These are phyloP conservation scores for Citrus mangshanensis DNA, from an alignment of 345 rosid genomes.

Conservation along the genomic window DNA sequence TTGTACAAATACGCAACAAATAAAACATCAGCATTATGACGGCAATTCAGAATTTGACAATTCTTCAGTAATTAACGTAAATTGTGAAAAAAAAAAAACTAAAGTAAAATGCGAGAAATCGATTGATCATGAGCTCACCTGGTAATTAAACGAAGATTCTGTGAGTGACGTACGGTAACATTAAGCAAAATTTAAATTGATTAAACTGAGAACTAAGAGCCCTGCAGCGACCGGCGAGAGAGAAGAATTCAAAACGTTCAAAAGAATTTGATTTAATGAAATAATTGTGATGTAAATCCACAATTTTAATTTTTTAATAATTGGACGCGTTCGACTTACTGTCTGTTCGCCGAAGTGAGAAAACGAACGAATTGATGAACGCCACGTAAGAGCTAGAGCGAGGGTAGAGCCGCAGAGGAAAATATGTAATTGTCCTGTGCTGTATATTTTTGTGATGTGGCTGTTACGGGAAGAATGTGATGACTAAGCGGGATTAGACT, in stretches of 20 bases:
- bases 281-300: background rate
- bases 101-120: background rate
- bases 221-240: background rate
- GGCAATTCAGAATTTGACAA: background rate
- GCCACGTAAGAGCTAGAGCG: background rate
- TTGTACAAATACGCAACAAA: background rate
- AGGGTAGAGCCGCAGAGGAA: too few species aligned
- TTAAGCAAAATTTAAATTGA: background rate
- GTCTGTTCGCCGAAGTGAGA: background rate
- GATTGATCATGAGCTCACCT: background rate
- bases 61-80: background rate
- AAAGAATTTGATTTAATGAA: background rate
- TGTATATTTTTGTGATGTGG: background rate
- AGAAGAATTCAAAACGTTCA: background rate
- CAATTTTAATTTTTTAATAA: background rate
- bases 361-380: background rate
- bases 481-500: background rate
- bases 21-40: background rate
- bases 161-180: background rate
- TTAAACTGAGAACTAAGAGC: background rate
- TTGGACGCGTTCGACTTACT: background rate
- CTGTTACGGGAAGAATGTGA: background rate
- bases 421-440: too few species aligned
- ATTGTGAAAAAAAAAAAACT: background rate
- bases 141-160: background rate